Evolutionary conservation across 768 basidiomycete species (phyloP).

Genomic region (Serendipita indica): DNA sequence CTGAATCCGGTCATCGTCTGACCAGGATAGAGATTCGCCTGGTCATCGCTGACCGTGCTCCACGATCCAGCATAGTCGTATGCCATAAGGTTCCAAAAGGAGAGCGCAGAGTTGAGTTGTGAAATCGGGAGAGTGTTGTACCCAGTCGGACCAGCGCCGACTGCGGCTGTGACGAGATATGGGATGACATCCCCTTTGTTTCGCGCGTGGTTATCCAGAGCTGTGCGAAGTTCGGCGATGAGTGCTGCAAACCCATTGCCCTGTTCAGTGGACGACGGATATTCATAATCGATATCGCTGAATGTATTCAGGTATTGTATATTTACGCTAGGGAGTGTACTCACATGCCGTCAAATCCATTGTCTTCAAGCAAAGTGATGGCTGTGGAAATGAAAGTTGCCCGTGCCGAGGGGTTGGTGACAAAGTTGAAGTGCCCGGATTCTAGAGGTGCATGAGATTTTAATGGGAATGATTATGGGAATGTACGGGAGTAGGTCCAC

Average conservation of each 20-base stretch:
- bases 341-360: conserved; percentile 24
- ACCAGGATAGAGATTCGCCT: conserved; percentile 22
- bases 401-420: conserved; percentile 9
- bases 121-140: conserved; percentile 19
- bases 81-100: conserved; percentile 27
- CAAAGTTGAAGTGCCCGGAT: conserved; percentile 14
- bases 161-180: conserved; percentile 10
- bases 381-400: conserved; percentile 14
- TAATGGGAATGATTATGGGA: no score
- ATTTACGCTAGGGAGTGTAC: background rate
- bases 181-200: conserved; percentile 18
- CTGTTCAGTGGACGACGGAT: conserved; percentile 21
- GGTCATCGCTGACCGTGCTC: conserved; percentile 22
- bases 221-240: conserved; percentile 21
- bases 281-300: conserved; percentile 23
- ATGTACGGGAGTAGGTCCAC: conserved; percentile 14
- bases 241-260: conserved; percentile 22
- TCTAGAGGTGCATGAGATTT: no score
- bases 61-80: conserved; percentile 24
- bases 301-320: background rate
- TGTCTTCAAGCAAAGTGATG: conserved; percentile 25
- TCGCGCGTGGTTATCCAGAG: conserved; percentile 20
- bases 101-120: conserved; percentile 21
- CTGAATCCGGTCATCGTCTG: conserved; percentile 17
- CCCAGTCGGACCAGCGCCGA: conserved; percentile 17